Conservation (phyloP, 106 monocot species). For the Dioscorea zingiberensis region DNA sequence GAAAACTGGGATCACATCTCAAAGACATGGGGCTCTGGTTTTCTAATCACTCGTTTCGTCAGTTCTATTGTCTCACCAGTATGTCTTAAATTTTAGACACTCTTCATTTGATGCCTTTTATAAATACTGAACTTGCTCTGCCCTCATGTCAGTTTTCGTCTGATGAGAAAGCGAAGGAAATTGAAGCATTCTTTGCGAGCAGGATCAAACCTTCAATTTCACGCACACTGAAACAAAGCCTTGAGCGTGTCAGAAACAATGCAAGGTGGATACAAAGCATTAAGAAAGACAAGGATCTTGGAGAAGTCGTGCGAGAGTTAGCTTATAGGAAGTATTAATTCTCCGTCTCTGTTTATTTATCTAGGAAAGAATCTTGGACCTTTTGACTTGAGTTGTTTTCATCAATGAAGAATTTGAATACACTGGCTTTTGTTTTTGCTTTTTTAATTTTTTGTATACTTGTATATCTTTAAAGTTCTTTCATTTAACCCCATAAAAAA, state of each 20-base stretch:
- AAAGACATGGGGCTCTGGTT: constrained; percentile 63
- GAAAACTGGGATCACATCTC: constrained; percentile 87
- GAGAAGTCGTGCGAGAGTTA: constrained; percentile 7
- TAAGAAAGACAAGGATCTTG: constrained; percentile 11
- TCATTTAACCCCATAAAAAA: too few relatives aligned
- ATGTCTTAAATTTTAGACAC: not conserved
- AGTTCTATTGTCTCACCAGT: constrained; percentile 54
- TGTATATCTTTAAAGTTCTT: too few relatives aligned
- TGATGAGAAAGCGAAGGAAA: constrained; percentile 26
- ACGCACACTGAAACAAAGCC: constrained; percentile 30
- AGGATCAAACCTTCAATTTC: constrained; percentile 24
- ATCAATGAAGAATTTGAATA: too few relatives aligned
- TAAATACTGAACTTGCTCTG: not conserved
- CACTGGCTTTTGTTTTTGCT: too few relatives aligned
- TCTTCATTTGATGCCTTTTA: not conserved
- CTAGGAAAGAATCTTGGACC: too few relatives aligned
- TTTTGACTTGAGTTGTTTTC: too few relatives aligned
- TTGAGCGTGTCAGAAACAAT: constrained; percentile 22
- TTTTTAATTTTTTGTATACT: too few relatives aligned
- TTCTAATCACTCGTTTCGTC: constrained; percentile 40
- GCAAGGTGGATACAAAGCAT: constrained; percentile 19
- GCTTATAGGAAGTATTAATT: not conserved
- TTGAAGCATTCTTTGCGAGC: constrained; percentile 23
- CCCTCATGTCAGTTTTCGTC: constrained; percentile 14
- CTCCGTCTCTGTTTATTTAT: too few relatives aligned